Evolutionary conservation across 2,329 filamentous ascomycete species (phyloP), one percentile per base, ranked within the genome.

Genomic region (Monosporascus sp.): DNA sequence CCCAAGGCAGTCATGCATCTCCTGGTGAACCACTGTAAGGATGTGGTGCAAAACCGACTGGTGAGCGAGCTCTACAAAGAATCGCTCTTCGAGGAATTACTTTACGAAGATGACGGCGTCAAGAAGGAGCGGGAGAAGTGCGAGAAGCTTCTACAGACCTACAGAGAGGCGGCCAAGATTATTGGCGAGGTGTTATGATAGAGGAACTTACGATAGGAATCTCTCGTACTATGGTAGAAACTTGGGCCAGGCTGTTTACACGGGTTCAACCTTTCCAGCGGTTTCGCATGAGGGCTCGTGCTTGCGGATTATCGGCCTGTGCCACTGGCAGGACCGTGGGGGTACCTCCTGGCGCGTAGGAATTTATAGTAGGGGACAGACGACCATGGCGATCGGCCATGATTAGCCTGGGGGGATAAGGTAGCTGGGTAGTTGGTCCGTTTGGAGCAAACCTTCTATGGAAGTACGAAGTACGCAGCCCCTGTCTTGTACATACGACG

Each of bases 1-100:
- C 94, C 94, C 61, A 99, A 99, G 76, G 94, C 94, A 5, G 88
- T 99, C 63, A 99, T 99, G 94, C 94, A 99, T 70, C 83, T 99
- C 47, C 82, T 99, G 37, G 94, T 99, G 68, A 99, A 99, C 73
- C 90, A 97, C 77, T 96, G 90, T 75, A 97, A 97, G 72, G 94
- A 99, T 62, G 93, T 93, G 14, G 92, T 99, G 35, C 94, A 99
- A 73, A 99, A 99, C 73, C 84, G 94, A 46, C 84, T 99, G 7
- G 94, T 99, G 53, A 96, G 89, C 69, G 90, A 96, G 70, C 79
- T 99, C 49, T 99, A 99, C 79, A 93, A 90, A 73, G 94, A 97
- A 71, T 75, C 85, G 37, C 76, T 96, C 37, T 97, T 97, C 65
- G 86, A 91, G 63, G 93, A 99, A 69, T 81, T 99, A 52, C 78